Base-by-base conservation (phyloP, 1,139 yeast genomes). In the Saccharomycopsis hybrid region DNA sequence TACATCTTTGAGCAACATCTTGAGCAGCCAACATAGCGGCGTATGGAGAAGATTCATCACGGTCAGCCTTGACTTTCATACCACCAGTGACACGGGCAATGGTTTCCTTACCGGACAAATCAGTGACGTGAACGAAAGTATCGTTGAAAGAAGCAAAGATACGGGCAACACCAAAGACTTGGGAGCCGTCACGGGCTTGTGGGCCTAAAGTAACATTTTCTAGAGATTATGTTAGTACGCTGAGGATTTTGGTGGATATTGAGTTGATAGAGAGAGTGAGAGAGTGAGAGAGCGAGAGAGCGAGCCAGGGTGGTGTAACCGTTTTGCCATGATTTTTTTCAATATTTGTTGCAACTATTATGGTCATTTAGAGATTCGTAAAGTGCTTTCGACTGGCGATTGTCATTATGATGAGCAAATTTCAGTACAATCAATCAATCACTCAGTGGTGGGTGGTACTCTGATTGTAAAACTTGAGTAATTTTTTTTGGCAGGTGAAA, bases 21-120 rank as follows among this genome's bases (percentile, higher is more conserved):
- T 94, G 99, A 63, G 99, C 98, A 74, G 99, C 99, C 83, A 94
- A 85, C 99, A 94, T 94, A 71, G 97, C 98, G 71, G 99, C 99
- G 85, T 94, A 94, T 75, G 99, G 98, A 64, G 98, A 88, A 60
- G 98, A 92, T 83, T 94, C 98, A 74, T 94, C 99, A 83, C 97
- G 89, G 80, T 94, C 99, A 69, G 98, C 98, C 85, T 94, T 94
- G 74, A 94, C 99, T 84, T 94, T 94, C 98, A 94, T 94, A 82
- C 99, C 99, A 83, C 99, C 98, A 72, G 99, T 94, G 65, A 94
- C 97, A 82, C 98, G 89, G 80, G 96, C 85, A 72, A 94, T 92
- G 80, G 99, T 94, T 82, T 94, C 99, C 78, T 90, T 94, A 76
- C 99, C 99, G 67, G 98, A 87, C 68, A 90, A 80, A 83, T 94